phyloP scores from a whole-genome alignment of 1,139 yeast species.

The Taphrina deformans region DNA sequence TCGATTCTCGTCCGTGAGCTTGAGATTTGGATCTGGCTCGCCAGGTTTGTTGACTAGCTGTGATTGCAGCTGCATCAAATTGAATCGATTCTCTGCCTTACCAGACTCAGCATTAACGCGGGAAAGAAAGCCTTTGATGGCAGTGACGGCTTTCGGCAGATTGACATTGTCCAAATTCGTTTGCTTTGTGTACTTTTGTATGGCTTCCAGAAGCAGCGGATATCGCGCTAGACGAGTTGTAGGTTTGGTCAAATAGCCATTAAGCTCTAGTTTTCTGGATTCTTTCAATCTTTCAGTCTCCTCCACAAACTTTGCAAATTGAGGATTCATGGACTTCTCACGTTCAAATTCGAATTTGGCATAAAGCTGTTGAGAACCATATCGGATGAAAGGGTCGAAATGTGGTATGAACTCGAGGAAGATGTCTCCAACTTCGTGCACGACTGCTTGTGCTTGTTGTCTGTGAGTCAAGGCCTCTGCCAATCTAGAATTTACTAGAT shows the following conservation, averaged over 20 bases:
- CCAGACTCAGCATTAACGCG: slow-evolving; percentile 90
- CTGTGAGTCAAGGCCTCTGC: slow-evolving; percentile 88
- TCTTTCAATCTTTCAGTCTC: slow-evolving; percentile 89
- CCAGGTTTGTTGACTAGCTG: slow-evolving; percentile 71
- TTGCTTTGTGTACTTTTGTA: slow-evolving; percentile 75
- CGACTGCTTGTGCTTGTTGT: slow-evolving; percentile 84
- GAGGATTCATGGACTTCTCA: slow-evolving; percentile 84
- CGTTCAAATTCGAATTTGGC: slow-evolving; percentile 95
- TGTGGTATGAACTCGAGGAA: slow-evolving; percentile 78
- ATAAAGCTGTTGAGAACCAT: slow-evolving; percentile 94
- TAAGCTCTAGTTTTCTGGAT: slow-evolving; percentile 83
- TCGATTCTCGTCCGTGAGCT: slow-evolving; percentile 76
- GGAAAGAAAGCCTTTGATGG: slow-evolving; percentile 71
- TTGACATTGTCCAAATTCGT: slow-evolving; percentile 73
- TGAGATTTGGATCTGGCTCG: slow-evolving; percentile 76
- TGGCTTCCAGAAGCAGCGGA: slow-evolving; percentile 78
- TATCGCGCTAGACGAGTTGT: slow-evolving; percentile 95
- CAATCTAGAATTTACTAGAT: slow-evolving; percentile 75
- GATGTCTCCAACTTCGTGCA: slow-evolving; percentile 81
- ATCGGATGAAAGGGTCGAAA: slow-evolving; percentile 87
- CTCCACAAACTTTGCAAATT: slow-evolving; percentile 87
- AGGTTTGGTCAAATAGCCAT: slow-evolving; percentile 91
- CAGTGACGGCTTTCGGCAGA: slow-evolving; percentile 70
- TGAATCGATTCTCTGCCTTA: slow-evolving; percentile 89
- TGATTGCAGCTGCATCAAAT: slow-evolving; percentile 81